These are phyloP conservation scores for Fusarium stilboides DNA, from an alignment of 2,329 filamentous ascomycete species.

Conservation along the genomic window DNA sequence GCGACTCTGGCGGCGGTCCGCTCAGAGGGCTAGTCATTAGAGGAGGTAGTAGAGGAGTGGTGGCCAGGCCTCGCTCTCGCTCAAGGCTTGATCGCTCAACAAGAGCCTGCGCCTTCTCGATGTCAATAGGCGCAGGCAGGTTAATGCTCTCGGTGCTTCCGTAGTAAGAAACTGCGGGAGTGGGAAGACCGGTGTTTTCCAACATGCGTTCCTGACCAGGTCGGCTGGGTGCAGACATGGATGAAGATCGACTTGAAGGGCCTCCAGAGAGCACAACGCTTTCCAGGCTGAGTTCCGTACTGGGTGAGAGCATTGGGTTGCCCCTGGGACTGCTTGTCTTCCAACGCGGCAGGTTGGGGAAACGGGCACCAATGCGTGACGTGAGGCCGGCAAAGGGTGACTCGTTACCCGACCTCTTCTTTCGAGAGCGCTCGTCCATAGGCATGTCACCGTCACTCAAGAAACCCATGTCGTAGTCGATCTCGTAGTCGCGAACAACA, in stretches of 20 bases:
- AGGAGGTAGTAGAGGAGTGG: constrained; percentile 88
- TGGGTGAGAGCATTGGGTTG: constrained; percentile 70
- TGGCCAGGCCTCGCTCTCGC: constrained; percentile 74
- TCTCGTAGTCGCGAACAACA: constrained; percentile 61
- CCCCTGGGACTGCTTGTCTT: constrained; percentile 61
- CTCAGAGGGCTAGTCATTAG: constrained; percentile 75
- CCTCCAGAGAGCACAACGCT: constrained; percentile 76
- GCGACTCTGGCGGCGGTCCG: constrained; percentile 77
- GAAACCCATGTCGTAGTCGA: constrained; percentile 78
- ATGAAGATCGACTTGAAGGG: constrained; percentile 83
- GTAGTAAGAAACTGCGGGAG: constrained; percentile 75
- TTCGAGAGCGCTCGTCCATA: constrained; percentile 62
- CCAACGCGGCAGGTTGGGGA: constrained; percentile 68
- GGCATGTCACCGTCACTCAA: constrained; percentile 75
- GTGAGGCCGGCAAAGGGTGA: constrained; percentile 74
- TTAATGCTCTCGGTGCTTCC: constrained; percentile 72
- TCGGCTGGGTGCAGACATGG: constrained; percentile 75
- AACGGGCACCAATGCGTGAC: constrained; percentile 75
- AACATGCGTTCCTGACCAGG: constrained; percentile 60
- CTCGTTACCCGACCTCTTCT: constrained; percentile 71
- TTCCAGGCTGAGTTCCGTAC: constrained; percentile 88
- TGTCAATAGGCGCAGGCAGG: constrained; percentile 61
- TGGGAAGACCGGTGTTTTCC: constrained; percentile 71
- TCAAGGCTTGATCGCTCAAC: constrained; percentile 66
- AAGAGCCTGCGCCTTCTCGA: constrained; percentile 45